Conservation (phyloP, 192 early-diverging fungal species). For the Ambispora gerdemannii region DNA sequence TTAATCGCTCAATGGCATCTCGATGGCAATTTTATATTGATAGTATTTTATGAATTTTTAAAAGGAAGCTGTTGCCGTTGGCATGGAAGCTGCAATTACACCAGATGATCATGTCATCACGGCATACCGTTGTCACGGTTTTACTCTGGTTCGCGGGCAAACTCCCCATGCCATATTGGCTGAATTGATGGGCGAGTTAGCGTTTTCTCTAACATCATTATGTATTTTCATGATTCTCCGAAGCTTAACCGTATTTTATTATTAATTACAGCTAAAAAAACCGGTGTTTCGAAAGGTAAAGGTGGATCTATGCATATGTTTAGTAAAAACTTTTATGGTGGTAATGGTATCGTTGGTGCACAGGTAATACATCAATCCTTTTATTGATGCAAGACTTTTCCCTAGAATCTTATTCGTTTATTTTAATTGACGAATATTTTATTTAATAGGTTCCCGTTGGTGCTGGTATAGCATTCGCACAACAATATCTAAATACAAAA, state of each 20-base stretch:
- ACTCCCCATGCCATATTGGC: constrained; percentile 62
- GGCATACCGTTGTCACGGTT: constrained; percentile 98
- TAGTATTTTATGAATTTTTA: background rate
- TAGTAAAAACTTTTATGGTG: constrained; percentile 91
- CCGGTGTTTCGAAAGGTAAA: constrained; percentile 90
- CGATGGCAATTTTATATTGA: background rate
- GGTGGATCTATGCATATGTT: constrained; percentile 99
- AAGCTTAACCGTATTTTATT: background rate
- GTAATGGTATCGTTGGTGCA: constrained; percentile 98
- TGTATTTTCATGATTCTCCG: too few relatives aligned
- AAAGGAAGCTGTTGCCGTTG: constrained; percentile 86
- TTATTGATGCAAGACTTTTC: background rate
- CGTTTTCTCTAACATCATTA: background rate
- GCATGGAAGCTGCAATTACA: constrained; percentile 89
- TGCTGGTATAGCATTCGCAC: constrained; percentile 84
- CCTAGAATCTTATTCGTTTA: constrained; percentile 28
- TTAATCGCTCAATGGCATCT: background rate
- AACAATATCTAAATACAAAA: constrained; percentile 80
- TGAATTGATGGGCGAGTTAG: constrained; percentile 64
- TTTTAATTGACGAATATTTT: background rate
- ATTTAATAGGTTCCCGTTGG: constrained; percentile 63
- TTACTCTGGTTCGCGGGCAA: constrained; percentile 83
- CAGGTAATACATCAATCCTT: constrained; percentile 50
- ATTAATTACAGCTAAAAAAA: constrained; percentile 28
- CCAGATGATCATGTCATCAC: constrained; percentile 92